phyloP scores from a whole-genome alignment of 1,284 basidiomycete genomes.

The Cutaneotrichosporon sp. region DNA sequence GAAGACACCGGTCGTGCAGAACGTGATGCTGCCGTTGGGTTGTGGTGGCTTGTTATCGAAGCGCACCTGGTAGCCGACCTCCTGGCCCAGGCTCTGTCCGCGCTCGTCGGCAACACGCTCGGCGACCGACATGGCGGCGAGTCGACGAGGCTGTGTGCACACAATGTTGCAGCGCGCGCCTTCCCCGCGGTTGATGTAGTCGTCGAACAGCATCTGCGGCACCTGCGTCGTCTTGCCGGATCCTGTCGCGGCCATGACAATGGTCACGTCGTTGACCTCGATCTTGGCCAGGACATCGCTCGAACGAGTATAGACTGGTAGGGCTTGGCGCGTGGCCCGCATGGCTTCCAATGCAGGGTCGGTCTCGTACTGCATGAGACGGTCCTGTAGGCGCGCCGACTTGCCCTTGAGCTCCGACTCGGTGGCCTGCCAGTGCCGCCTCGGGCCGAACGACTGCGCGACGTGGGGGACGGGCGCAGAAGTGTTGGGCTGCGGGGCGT shows the following conservation, averaged over 20 bases:
- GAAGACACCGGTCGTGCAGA: conserved; percentile 93
- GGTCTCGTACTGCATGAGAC: conserved; percentile 64
- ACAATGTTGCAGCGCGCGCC: conserved; percentile 88
- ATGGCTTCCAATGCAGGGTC: conserved; percentile 68
- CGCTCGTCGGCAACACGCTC: conserved; percentile 90
- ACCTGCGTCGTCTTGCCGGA: conserved; percentile 97
- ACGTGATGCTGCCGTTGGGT: conserved; percentile 79
- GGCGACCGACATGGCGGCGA: conserved; percentile 92
- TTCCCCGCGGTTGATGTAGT: conserved; percentile 73
- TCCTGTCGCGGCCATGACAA: conserved; percentile 93
- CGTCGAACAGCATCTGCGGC: conserved; percentile 88
- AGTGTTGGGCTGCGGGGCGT: conserved; percentile 43
- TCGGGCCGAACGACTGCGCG: neutral
- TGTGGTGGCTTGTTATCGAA: conserved; percentile 83
- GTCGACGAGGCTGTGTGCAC: conserved; percentile 89
- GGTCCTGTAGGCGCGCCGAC: conserved; percentile 63
- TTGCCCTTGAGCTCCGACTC: conserved; percentile 57
- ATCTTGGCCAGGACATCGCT: conserved; percentile 71
- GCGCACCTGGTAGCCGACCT: conserved; percentile 89
- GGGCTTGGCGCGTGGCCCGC: conserved; percentile 64
- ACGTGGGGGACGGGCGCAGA: conserved; percentile 19
- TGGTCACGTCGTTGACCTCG: conserved; percentile 78
- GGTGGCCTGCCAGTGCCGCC: conserved; percentile 29
- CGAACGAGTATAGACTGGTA: conserved; percentile 74
- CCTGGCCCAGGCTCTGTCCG: conserved; percentile 69